These are phyloP conservation scores for Scutellaria galericulata DNA, from an alignment of 257 asterid species.

Conservation along the genomic window DNA sequence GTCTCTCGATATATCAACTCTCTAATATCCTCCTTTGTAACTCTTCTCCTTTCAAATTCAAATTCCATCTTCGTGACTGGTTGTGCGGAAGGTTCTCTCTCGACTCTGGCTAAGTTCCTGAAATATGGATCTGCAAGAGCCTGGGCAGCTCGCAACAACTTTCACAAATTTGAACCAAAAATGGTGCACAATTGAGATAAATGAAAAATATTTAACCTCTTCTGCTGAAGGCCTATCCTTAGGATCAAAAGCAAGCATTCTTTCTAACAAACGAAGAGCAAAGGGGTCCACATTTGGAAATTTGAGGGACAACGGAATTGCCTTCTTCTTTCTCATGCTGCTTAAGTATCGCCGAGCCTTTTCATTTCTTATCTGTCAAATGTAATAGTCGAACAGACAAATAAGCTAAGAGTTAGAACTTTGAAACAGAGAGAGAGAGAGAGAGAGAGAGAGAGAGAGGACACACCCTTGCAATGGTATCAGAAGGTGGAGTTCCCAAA, in stretches of 20 bases:
- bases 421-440: not conserved
- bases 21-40: slow-evolving; percentile 90
- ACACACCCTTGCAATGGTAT: slow-evolving; percentile 87
- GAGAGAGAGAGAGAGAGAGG: not conserved
- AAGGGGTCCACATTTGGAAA: slow-evolving; percentile 90
- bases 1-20: slow-evolving; percentile 91
- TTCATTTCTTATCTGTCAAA: slow-evolving; percentile 87
- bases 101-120: slow-evolving; percentile 93
- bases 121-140: slow-evolving; percentile 99
- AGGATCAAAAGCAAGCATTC: slow-evolving; percentile 97
- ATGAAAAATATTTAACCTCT: slow-evolving; percentile 58
- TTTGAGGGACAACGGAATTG: slow-evolving; percentile 76
- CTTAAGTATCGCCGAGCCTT: slow-evolving; percentile 97
- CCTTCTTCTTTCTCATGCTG: slow-evolving; percentile 93
- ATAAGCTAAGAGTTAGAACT: slow-evolving; percentile 21
- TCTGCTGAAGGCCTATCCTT: slow-evolving; percentile 94
- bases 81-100: slow-evolving; percentile 97
- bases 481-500: slow-evolving; percentile 91
- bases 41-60: slow-evolving; percentile 94
- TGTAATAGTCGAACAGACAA: slow-evolving; percentile 29
- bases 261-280: slow-evolving; percentile 84
- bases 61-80: slow-evolving; percentile 97
- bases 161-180: slow-evolving; percentile 32
- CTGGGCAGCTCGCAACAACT: slow-evolving; percentile 54
- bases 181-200: not conserved